Conservation (phyloP, 768 basidiomycete species). For the Mycena sanguinolenta region DNA sequence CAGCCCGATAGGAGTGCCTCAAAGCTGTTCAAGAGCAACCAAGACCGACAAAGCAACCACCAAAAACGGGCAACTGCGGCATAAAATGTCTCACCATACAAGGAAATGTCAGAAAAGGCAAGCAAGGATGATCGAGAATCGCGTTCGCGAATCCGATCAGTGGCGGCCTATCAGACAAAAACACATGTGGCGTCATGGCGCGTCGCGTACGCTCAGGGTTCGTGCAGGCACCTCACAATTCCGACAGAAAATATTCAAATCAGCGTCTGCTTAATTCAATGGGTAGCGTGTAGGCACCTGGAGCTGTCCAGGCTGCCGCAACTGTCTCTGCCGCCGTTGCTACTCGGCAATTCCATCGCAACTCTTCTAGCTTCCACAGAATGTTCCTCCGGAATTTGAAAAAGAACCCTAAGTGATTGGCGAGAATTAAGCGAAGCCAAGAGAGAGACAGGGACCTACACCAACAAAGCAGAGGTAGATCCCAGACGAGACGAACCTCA, state of each 20-base stretch:
- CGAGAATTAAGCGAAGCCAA: background rate
- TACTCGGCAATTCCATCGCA: slow-evolving; percentile 2
- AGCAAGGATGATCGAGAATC: no score
- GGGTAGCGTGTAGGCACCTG: background rate
- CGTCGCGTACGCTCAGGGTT: no score
- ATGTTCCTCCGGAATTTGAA: slow-evolving; percentile 26
- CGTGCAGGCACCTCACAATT: background rate
- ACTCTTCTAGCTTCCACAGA: slow-evolving; percentile 8
- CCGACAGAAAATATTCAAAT: background rate
- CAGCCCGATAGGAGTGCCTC: background rate
- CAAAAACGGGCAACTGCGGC: no score
- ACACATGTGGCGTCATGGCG: background rate
- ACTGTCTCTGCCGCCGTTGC: slow-evolving; percentile 20
- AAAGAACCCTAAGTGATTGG: slow-evolving; percentile 2
- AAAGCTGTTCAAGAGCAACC: background rate
- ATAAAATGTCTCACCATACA: background rate
- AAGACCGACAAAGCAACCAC: background rate
- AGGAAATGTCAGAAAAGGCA: background rate
- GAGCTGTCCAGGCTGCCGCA: no score
- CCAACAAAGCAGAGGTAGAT: no score
- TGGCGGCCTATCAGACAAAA: background rate
- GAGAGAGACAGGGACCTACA: slow-evolving; percentile 6
- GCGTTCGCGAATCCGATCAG: no score
- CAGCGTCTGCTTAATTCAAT: background rate
- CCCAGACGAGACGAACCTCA: no score